Percentiles rank a stretch among this genome's conserved stretches.
Conservation (phyloP, 75 land plant genomes). For the Pinus tabuliformis region DNA sequence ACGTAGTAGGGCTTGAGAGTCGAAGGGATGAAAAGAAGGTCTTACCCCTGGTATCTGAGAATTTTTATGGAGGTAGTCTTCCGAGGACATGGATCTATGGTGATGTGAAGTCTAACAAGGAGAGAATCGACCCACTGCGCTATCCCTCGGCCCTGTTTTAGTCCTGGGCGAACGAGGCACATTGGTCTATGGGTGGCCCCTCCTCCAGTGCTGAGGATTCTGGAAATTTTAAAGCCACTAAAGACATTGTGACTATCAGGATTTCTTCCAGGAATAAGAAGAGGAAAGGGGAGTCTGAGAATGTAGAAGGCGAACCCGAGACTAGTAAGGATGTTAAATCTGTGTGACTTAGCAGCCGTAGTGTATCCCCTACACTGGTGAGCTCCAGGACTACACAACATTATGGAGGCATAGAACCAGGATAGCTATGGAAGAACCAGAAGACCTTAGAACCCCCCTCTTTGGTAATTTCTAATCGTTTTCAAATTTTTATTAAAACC, state of each 20-base stretch:
- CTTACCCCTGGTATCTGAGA: constrained; percentile 15
- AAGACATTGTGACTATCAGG: not conserved
- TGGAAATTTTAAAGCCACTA: no score
- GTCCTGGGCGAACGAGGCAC: constrained; percentile 80
- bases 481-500: no score
- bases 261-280: not conserved
- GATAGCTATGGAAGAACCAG: no score
- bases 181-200: constrained; percentile 93
- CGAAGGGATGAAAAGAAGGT: not conserved
- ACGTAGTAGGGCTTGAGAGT: no score
- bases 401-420: no score
- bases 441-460: no score
- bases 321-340: not conserved
- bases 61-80: constrained; percentile 81
- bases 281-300: not conserved
- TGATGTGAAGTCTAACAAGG: constrained; percentile 45
- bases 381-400: no score
- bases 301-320: not conserved
- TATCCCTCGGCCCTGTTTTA: constrained; percentile 59
- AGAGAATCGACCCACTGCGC: constrained; percentile 70
- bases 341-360: not conserved
- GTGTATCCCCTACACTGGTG: no score
- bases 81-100: constrained; percentile 77
- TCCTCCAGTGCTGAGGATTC: constrained; percentile 15
- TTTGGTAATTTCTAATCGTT: no score